Conservation (phyloP, 805 yeast genomes). For the Hanseniaspora valbyensis region DNA sequence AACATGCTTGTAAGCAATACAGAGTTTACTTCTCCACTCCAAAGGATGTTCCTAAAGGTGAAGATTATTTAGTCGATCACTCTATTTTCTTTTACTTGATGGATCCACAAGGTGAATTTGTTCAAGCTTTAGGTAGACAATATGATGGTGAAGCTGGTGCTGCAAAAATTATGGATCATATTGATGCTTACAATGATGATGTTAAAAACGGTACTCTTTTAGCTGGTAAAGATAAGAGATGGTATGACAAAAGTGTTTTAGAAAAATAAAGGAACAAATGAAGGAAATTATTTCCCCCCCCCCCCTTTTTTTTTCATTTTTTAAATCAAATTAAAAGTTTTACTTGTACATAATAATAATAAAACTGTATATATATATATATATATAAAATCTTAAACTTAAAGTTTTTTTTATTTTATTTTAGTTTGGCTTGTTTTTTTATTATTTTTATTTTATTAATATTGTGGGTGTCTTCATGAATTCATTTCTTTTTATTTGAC, state of each 20-base stretch:
- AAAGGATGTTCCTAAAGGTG: conserved; percentile 84
- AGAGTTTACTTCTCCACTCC: conserved; percentile 98
- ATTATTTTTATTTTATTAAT: not conserved
- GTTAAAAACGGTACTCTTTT: conserved; percentile 38
- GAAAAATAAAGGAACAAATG: not conserved
- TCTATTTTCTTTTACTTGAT: conserved; percentile 92
- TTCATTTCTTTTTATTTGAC: conserved; percentile 13
- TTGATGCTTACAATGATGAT: conserved; percentile 63
- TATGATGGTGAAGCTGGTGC: conserved; percentile 70
- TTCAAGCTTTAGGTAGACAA: conserved; percentile 89
- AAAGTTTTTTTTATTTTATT: not conserved
- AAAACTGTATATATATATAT: not conserved
- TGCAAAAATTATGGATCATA: conserved; percentile 61
- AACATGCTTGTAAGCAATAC: conserved; percentile 73
- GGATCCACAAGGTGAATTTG: conserved; percentile 97
- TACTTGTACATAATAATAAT: not conserved
- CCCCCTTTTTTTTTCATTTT: conserved; percentile 2
- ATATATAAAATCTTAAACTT: not conserved
- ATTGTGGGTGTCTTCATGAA: too few species aligned
- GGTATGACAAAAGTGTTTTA: conserved; percentile 19
- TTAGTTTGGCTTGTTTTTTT: not conserved
- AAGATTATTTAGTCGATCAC: conserved; percentile 93
- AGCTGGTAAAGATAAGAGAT: conserved; percentile 35
- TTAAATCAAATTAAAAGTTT: not conserved
- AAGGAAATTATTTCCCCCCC: too few species aligned